These are phyloP conservation scores for Naganishia antarctica DNA, from an alignment of 768 basidiomycete genomes.

Conservation along the genomic window DNA sequence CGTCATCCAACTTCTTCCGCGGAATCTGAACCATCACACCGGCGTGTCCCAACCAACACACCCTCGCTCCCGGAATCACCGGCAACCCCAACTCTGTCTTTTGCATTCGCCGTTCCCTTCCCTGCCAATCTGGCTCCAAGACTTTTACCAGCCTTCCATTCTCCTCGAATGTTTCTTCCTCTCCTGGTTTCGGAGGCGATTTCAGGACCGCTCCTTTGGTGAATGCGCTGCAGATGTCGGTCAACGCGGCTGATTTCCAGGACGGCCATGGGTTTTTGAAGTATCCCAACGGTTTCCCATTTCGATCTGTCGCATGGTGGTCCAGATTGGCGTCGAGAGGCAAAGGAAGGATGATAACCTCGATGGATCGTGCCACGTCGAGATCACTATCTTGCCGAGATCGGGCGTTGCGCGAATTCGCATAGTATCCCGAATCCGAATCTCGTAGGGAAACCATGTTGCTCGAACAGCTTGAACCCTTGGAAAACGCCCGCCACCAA, in stretches of 20 bases:
- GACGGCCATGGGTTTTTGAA: slow-evolving; percentile 48
- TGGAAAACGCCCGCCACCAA: not conserved
- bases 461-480: not conserved
- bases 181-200: slow-evolving; percentile 22
- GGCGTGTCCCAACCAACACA: slow-evolving; percentile 48
- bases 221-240: slow-evolving; percentile 41
- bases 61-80: slow-evolving; percentile 24
- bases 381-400: not conserved
- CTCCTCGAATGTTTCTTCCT: slow-evolving; percentile 26
- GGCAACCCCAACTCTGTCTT: not conserved
- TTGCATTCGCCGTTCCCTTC: slow-evolving; percentile 19
- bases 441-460: not conserved
- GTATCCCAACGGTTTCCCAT: slow-evolving; percentile 17
- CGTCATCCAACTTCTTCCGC: not conserved
- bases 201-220: slow-evolving; percentile 43
- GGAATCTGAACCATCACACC: slow-evolving; percentile 42
- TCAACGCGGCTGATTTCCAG: slow-evolving; percentile 34
- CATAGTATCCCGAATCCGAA: not conserved
- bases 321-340: slow-evolving; percentile 1
- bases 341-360: slow-evolving; percentile 6
- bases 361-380: not conserved
- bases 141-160: slow-evolving; percentile 27
- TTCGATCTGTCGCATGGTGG: slow-evolving; percentile 6
- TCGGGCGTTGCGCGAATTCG: not conserved
- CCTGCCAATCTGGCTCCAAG: slow-evolving; percentile 12